Base-by-base conservation (phyloP, 2,329 filamentous ascomycete species). In the Sporothrix euskadiensis region DNA sequence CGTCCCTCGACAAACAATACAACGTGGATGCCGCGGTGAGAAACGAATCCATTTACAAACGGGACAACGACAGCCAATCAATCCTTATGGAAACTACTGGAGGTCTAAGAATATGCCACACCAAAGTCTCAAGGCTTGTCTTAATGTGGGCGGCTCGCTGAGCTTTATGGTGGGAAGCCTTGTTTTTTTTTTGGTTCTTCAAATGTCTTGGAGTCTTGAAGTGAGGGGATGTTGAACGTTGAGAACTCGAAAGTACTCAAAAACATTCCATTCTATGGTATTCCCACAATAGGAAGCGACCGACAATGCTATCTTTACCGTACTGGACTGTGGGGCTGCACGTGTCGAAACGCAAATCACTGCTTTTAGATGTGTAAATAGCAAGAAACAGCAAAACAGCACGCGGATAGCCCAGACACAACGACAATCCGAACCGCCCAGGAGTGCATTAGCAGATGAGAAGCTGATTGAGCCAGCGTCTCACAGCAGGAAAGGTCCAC, bases 21-120 rank as follows among this genome's bases (percentile, higher is more conserved):
- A 59, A 47, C 12, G 10, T 30, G 22, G 26, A 47, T 59, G 16
- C 54, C 44, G 65, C 44, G 65, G 26, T 16, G 16, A 69, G 47
- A 54, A 52, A 39, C 26, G 16, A 69, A 32, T 10, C 30, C 30
- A 54, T 39, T 54, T 56, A 22, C 65, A 56, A 54, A 69, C 9
- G 19, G 66, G 30, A 32, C 8, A 19, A 69, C 66, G 66, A 54
- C 30, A 69, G 47, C 47, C 66, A 69, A 69, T 69, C 66, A 54
- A 26, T 39, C 30, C 47, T 30, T 14, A 26, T 35, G 10, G 65
- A 68, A 10, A 10, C 8, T 9, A 12, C 10, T 30, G 7, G 39
- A 30, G 12, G 56, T 47, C 61, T 9, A 44, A 66, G 39, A 30
- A 49, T 52, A 52, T 19, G 26, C 44, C 47, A 68, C 41, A 66